phyloP scores from a whole-genome alignment of 2,329 filamentous ascomycete species.

The Aspergillus neoniger region DNA sequence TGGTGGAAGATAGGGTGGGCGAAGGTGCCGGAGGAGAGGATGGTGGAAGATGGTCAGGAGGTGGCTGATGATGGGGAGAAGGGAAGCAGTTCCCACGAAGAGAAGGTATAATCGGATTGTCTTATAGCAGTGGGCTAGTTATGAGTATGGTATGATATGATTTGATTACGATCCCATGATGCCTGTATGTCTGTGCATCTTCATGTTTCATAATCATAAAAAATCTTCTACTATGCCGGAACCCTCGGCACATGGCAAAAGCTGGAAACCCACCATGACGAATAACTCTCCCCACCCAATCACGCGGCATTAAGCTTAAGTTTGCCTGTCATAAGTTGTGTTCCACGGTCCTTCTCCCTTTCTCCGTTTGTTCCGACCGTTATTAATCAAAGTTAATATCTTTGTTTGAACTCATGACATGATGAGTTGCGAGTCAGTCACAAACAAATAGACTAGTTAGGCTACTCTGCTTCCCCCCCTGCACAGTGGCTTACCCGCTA shows the following conservation, averaged over 20 bases:
- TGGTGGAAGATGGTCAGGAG: neutral
- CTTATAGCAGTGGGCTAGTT: too few relatives aligned
- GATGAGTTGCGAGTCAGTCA: neutral
- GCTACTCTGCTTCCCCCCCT: too few relatives aligned
- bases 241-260: neutral
- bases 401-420: neutral
- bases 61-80: neutral
- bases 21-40: neutral
- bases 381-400: slow-evolving; percentile 5
- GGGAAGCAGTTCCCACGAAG: neutral
- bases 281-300: neutral
- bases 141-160: too few relatives aligned
- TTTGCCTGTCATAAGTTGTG: neutral
- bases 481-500: neutral
- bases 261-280: neutral
- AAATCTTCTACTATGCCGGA: neutral
- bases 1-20: neutral
- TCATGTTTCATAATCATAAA: neutral
- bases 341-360: neutral
- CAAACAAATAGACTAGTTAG: too few relatives aligned
- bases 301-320: slow-evolving; percentile 4
- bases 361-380: neutral
- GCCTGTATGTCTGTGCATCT: too few relatives aligned
- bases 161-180: too few relatives aligned
- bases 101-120: neutral